A percentile compares a stretch with the other conserved stretches of the same genome.
These are phyloP conservation scores for Debaryomyces tyrocola DNA, from an alignment of 805 yeast species.

Conservation along the genomic window DNA sequence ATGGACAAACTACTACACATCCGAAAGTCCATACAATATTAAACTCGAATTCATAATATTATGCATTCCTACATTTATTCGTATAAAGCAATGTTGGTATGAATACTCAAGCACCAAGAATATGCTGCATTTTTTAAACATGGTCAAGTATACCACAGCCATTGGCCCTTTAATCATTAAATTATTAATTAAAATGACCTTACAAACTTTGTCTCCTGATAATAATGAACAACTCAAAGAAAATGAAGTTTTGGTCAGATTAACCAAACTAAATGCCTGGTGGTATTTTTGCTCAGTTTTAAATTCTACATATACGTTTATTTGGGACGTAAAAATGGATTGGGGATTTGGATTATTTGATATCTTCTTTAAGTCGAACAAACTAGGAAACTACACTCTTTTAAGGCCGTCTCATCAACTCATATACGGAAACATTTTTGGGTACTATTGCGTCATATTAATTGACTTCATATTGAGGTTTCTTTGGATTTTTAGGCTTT, in stretches of 20 bases:
- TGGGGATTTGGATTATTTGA: slow-evolving; percentile 73
- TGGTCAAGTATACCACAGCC: slow-evolving; percentile 71
- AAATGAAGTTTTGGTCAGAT: slow-evolving; percentile 10
- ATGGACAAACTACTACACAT: slow-evolving; percentile 40
- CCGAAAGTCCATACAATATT: slow-evolving; percentile 30
- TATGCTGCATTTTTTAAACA: slow-evolving; percentile 62
- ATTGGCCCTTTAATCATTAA: slow-evolving; percentile 38
- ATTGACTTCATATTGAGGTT: slow-evolving; percentile 69
- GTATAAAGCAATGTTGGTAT: slow-evolving; percentile 77
- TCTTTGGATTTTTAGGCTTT: slow-evolving; percentile 68
- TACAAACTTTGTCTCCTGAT: slow-evolving; percentile 3
- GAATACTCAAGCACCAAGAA: slow-evolving; percentile 60
- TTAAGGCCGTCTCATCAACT: slow-evolving; percentile 19
- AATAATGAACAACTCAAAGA: slow-evolving; percentile 11
- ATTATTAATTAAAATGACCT: slow-evolving; percentile 20
- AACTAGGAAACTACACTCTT: slow-evolving; percentile 5
- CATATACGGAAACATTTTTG: slow-evolving; percentile 23
- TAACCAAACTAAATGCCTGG: slow-evolving; percentile 27
- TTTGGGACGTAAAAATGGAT: slow-evolving; percentile 90
- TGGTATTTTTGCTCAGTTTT: slow-evolving; percentile 50
- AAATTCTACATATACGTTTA: slow-evolving; percentile 75
- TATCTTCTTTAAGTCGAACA: slow-evolving; percentile 15
- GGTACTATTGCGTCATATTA: slow-evolving; percentile 58
- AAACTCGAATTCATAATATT: slow-evolving; percentile 31
- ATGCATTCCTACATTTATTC: slow-evolving; percentile 65